Evolutionary conservation across 192 early-diverging fungal species (phyloP), one percentile per base, ranked within the genome.

Genomic region (Spizellomyces sp.): DNA sequence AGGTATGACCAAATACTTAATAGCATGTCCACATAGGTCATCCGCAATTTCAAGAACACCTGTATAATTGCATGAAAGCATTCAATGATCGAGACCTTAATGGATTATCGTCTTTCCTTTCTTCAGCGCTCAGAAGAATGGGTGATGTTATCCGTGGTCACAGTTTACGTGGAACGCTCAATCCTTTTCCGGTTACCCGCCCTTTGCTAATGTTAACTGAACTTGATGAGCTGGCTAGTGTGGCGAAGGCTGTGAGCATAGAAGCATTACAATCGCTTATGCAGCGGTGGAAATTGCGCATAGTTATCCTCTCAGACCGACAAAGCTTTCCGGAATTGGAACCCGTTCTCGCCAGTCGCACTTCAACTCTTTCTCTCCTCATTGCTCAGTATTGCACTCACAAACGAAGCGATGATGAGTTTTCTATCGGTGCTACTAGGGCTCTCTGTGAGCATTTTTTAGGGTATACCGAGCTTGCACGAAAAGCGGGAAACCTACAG

Each of bases 271-370:
- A 74, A 44, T 9, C 15, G 4, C n/a, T 72, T 45, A 73, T 74
- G 36, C 45, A 71, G 4, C 36, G 44, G 12, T 79, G 80, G 79
- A 60, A 76, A 9, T 10, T 10, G 43, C 64, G 71, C 12, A 27
- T 76, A 41, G 12, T 46, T 8, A 47, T 22, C 47, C 46, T 76
- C 46, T 17, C 59, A 21, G 46, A 44, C n/a, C 61, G 57, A 42
- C 65, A 67, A 22, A 47, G 47, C 14, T 81, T 81, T 54, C 21
- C 41, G 0, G 66, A 77, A 22, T 17, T 81, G 22, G 79, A 81
- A 43, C 62, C 75, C 1, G 27, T 77, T 9, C 64, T 81, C n/a
- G 68, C 63, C 19, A 14, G 17, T 21, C 60, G 79, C n/a, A 75
- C 74, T 15, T 44, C 52, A 1, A 43, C 63, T 8, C 36, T 77